phyloP scores from a whole-genome alignment of 441 rosid genomes.

The Arabidopsis hybrid region DNA sequence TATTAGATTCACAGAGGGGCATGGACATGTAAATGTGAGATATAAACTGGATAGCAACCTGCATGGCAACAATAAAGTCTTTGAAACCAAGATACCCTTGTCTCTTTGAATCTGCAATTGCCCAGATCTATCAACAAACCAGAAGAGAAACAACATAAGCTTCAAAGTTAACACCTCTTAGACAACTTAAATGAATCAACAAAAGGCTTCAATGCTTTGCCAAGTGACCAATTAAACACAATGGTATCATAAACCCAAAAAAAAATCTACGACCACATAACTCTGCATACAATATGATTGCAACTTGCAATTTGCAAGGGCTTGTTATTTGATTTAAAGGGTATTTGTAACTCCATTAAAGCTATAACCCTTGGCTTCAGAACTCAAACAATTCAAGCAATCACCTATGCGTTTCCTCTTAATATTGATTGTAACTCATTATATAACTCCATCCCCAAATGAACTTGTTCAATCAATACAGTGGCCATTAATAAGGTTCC shows the following conservation, averaged over 20 bases:
- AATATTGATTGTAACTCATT: background rate
- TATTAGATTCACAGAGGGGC: constrained; percentile 32
- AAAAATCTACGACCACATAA: background rate
- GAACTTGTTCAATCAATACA: constrained; percentile 2
- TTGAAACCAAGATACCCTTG: constrained; percentile 84
- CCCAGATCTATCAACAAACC: constrained; percentile 74
- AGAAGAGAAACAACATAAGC: constrained; percentile 23
- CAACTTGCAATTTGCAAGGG: too few relatives aligned
- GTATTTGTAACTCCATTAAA: background rate
- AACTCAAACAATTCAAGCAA: constrained; percentile 1
- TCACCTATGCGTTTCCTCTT: constrained; percentile 1
- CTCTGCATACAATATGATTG: background rate
- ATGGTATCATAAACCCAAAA: constrained; percentile 2
- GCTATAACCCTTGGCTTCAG: background rate
- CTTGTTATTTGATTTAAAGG: background rate
- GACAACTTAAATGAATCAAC: background rate
- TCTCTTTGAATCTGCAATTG: constrained; percentile 84
- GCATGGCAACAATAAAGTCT: constrained; percentile 86
- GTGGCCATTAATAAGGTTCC: background rate
- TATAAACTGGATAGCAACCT: constrained; percentile 51
- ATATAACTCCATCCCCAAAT: constrained; percentile 10
- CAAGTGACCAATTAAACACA: background rate
- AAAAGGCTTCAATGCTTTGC: constrained; percentile 6
- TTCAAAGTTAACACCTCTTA: constrained; percentile 7
- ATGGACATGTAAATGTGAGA: constrained; percentile 2